Conservation (phyloP, 805 yeast genomes). For the Zygoascus biomembranicola region DNA sequence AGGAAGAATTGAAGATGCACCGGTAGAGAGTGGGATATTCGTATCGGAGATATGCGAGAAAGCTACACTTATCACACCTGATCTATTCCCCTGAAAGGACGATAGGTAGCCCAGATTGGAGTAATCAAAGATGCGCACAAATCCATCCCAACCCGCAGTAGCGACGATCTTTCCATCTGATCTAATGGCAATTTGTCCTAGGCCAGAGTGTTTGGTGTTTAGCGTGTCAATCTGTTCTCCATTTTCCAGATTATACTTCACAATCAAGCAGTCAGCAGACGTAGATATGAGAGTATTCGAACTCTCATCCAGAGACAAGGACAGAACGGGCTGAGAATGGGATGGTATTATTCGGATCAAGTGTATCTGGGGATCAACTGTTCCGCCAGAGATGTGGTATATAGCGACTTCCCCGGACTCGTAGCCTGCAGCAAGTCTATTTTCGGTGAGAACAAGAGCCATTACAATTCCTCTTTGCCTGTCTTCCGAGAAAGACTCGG, state of each 20-base stretch:
- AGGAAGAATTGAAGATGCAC: not conserved
- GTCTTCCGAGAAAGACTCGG: not conserved
- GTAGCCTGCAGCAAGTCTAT: conserved; percentile 43
- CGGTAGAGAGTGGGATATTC: not conserved
- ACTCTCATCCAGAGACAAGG: conserved; percentile 17
- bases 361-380: not conserved
- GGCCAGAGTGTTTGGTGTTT: conserved; percentile 24
- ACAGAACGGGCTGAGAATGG: conserved; percentile 28
- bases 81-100: conserved; percentile 24
- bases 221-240: not conserved
- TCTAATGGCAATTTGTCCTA: conserved; percentile 21
- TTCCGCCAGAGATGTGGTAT: conserved; percentile 20
- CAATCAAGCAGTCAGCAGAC: conserved; percentile 27
- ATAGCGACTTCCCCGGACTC: conserved; percentile 60
- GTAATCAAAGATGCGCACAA: conserved; percentile 26
- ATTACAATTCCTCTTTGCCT: conserved; percentile 54
- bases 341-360: conserved; percentile 14
- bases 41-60: conserved; percentile 8
- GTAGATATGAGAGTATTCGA: conserved; percentile 23
- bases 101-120: conserved; percentile 23
- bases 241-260: conserved; percentile 20
- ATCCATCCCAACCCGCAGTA: conserved; percentile 36
- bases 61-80: conserved; percentile 22
- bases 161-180: conserved; percentile 19
- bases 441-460: conserved; percentile 38